Conservation (phyloP, 192 early-diverging fungal genomes). For the Backusella parvicylindrica region DNA sequence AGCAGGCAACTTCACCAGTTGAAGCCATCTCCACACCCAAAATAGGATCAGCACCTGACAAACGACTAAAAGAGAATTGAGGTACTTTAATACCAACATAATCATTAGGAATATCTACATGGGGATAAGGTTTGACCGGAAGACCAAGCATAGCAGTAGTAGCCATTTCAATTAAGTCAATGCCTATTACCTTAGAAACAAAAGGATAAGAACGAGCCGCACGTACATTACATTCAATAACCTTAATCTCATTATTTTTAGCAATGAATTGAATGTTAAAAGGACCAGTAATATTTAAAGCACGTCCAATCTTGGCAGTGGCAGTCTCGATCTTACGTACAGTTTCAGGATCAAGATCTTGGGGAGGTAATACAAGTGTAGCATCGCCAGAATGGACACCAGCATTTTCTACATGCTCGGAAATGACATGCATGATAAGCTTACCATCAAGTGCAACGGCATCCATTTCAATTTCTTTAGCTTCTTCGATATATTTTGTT, state of each 20-base stretch:
- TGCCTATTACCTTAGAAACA: slow-evolving; percentile 92
- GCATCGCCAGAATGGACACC: slow-evolving; percentile 99
- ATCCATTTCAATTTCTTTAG: slow-evolving; percentile 98
- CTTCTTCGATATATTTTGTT: slow-evolving; percentile 97
- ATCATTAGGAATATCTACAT: slow-evolving; percentile 63
- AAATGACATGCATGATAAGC: slow-evolving; percentile 90
- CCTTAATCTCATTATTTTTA: slow-evolving; percentile 99
- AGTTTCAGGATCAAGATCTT: slow-evolving; percentile 92
- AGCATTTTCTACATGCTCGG: slow-evolving; percentile 99
- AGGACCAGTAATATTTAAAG: slow-evolving; percentile 95
- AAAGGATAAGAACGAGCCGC: slow-evolving; percentile 97
- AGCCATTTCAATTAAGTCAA: slow-evolving; percentile 96
- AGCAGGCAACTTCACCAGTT: slow-evolving; percentile 98
- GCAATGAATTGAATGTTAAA: slow-evolving; percentile 99
- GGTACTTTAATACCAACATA: slow-evolving; percentile 97
- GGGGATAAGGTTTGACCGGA: slow-evolving; percentile 78
- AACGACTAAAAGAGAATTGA: slow-evolving; percentile 95
- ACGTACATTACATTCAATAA: slow-evolving; percentile 98
- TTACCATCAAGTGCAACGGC: slow-evolving; percentile 95
- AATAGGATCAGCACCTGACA: slow-evolving; percentile 95
- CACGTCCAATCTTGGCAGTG: slow-evolving; percentile 88
- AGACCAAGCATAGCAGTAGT: slow-evolving; percentile 89
- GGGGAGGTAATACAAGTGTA: slow-evolving; percentile 91
- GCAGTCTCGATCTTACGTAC: slow-evolving; percentile 90
- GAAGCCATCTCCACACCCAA: slow-evolving; percentile 99